Conservation (phyloP, 208 protist species). For the Wallacemonas sp. region DNA sequence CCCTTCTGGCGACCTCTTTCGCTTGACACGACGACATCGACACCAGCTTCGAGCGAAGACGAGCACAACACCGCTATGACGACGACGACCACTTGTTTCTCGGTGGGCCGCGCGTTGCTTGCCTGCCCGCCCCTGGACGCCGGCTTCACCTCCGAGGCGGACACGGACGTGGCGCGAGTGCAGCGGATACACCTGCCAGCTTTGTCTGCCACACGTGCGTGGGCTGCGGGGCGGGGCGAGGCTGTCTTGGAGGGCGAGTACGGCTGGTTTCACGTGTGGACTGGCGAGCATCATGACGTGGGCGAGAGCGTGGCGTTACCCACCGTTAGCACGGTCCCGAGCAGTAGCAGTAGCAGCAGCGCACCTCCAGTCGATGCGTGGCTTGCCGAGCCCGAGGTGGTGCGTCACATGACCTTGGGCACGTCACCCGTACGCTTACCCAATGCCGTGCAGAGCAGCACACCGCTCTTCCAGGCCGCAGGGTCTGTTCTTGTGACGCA, state of each 20-base stretch:
- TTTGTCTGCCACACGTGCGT: background rate
- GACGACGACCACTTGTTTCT: conserved; percentile 17
- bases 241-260: no score
- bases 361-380: no score
- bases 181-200: background rate
- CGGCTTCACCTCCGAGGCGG: background rate
- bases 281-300: conserved; percentile 18
- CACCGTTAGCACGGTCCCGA: no score
- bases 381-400: background rate
- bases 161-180: background rate
- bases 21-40: no score
- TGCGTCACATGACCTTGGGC: background rate
- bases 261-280: conserved; percentile 40
- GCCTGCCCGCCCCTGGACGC: conserved; percentile 27
- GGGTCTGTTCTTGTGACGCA: conserved; percentile 31
- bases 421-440: background rate
- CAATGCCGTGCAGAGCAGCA: background rate
- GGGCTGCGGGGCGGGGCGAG: background rate
- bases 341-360: no score
- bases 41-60: no score
- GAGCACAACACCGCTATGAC: conserved; percentile 25
- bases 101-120: conserved; percentile 25
- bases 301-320: background rate
- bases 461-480: conserved; percentile 32
- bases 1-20: conserved; percentile 87